Conservation (phyloP, 371 early-diverging fungal species). For the Mucor saturninus region DNA sequence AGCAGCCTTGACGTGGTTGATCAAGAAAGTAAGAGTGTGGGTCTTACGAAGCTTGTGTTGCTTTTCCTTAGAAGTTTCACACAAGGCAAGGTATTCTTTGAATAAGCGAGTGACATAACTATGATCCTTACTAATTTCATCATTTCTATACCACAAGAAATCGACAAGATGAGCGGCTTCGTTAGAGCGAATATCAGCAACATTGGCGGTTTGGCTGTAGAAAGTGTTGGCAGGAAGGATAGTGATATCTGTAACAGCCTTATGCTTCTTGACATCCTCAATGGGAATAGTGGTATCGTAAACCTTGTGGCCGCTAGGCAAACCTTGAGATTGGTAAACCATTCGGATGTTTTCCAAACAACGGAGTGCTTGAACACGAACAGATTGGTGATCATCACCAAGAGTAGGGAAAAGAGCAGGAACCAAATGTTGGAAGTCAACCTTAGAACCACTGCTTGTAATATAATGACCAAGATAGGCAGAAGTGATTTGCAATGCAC, state of each 20-base stretch:
- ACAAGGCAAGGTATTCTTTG: constrained; percentile 33
- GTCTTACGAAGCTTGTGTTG: constrained; percentile 33
- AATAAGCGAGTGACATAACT: constrained; percentile 31
- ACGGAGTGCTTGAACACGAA: constrained; percentile 63
- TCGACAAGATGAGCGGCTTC: constrained; percentile 59
- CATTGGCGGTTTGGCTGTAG: constrained; percentile 35
- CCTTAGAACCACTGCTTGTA: constrained; percentile 23
- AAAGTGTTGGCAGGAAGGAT: constrained; percentile 54
- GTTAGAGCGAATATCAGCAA: constrained; percentile 60
- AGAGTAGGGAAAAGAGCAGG: constrained; percentile 77
- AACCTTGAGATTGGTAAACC: constrained; percentile 36
- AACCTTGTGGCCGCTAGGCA: constrained; percentile 45
- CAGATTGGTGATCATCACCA: constrained; percentile 47
- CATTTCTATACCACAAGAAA: constrained; percentile 43
- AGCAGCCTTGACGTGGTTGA: constrained; percentile 70
- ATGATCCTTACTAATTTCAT: constrained; percentile 45
- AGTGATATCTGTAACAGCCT: constrained; percentile 49
- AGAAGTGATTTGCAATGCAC: constrained; percentile 68
- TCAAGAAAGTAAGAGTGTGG: constrained; percentile 63
- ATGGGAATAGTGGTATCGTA: constrained; percentile 40
- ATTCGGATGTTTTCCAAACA: constrained; percentile 60
- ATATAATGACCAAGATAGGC: constrained; percentile 60
- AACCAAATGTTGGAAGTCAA: constrained; percentile 83
- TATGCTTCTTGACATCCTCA: constrained; percentile 20
- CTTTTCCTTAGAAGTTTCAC: constrained; percentile 34